These are phyloP conservation scores for Paralagenidium karlingii DNA, from an alignment of 352 stramenopile genomes.

Conservation along the genomic window DNA sequence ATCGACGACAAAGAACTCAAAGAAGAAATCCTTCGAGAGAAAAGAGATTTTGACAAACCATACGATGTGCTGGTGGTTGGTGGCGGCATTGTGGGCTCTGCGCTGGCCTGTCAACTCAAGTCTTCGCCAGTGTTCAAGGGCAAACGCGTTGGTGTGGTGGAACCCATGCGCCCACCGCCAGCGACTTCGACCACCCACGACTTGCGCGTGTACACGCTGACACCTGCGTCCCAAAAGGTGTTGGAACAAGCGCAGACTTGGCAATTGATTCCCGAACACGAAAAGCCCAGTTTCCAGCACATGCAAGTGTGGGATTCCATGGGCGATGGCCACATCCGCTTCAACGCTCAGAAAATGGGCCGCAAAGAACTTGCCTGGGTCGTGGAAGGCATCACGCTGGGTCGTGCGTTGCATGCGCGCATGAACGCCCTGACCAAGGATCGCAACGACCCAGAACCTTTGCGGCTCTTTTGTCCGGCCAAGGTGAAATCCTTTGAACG, in stretches of 20 bases:
- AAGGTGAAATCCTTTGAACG: slow-evolving; percentile 77
- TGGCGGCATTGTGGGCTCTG: slow-evolving; percentile 70
- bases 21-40: too few relatives aligned
- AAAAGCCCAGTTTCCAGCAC: slow-evolving; percentile 65
- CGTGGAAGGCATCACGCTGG: slow-evolving; percentile 79
- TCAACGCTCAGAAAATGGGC: slow-evolving; percentile 52
- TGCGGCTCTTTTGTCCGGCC: slow-evolving; percentile 60
- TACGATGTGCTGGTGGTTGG: slow-evolving; percentile 79
- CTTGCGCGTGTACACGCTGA: slow-evolving; percentile 85
- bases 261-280: slow-evolving; percentile 37
- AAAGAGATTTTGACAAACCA: too few relatives aligned
- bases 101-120: slow-evolving; percentile 73
- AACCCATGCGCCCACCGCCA: slow-evolving; percentile 24
- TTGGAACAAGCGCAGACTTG: slow-evolving; percentile 69
- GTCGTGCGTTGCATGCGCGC: slow-evolving; percentile 72
- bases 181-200: slow-evolving; percentile 15
- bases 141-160: slow-evolving; percentile 69
- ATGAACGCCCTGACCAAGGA: slow-evolving; percentile 56
- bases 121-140: slow-evolving; percentile 59
- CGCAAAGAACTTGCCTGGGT: slow-evolving; percentile 69
- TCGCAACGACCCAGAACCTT: slow-evolving; percentile 27
- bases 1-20: too few relatives aligned
- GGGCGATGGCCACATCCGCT: slow-evolving; percentile 81
- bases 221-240: slow-evolving; percentile 65
- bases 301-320: slow-evolving; percentile 89